Percentiles rank a stretch among this genome's conserved stretches.
Evolutionary conservation across 495 filamentous ascomycete species (phyloP).

Genomic region (Lentithecium fluviatile): DNA sequence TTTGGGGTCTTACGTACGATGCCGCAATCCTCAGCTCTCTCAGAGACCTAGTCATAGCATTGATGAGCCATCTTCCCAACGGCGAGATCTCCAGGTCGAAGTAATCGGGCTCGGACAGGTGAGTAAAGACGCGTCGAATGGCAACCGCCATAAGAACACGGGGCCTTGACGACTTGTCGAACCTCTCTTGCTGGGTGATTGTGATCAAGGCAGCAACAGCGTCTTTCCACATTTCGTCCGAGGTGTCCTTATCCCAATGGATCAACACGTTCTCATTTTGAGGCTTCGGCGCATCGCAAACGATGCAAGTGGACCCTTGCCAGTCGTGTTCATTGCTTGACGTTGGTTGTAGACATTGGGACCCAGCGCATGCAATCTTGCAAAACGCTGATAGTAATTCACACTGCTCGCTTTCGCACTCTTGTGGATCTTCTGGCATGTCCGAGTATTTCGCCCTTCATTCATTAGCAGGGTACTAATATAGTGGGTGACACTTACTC

Average conservation of each 20-base stretch:
- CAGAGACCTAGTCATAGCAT: slow-evolving; percentile 74
- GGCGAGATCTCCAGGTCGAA: slow-evolving; percentile 64
- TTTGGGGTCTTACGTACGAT: slow-evolving; percentile 36
- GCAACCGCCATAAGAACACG: slow-evolving; percentile 73
- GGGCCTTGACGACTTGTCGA: slow-evolving; percentile 59
- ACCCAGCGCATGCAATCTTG: slow-evolving; percentile 28
- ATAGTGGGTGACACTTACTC: slow-evolving; percentile 1
- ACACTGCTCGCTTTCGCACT: slow-evolving; percentile 8
- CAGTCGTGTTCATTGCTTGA: neutral
- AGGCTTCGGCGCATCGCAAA: slow-evolving; percentile 22
- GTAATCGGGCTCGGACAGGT: slow-evolving; percentile 55
- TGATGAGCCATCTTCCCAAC: slow-evolving; percentile 76
- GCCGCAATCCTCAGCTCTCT: slow-evolving; percentile 84
- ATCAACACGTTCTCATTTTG: neutral
- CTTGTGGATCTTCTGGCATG: neutral
- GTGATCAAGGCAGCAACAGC: slow-evolving; percentile 55
- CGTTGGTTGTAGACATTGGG: slow-evolving; percentile 13
- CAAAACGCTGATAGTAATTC: slow-evolving; percentile 20
- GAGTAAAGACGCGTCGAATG: slow-evolving; percentile 64
- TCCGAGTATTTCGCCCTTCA: slow-evolving; percentile 4
- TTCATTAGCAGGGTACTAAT: neutral
- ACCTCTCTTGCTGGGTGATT: slow-evolving; percentile 56
- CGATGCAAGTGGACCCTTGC: slow-evolving; percentile 5
- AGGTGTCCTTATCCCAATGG: slow-evolving; percentile 20
- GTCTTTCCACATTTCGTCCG: slow-evolving; percentile 44